These are phyloP conservation scores for Vigna angularis DNA, from an alignment of 306 rosid genomes.

Conservation along the genomic window DNA sequence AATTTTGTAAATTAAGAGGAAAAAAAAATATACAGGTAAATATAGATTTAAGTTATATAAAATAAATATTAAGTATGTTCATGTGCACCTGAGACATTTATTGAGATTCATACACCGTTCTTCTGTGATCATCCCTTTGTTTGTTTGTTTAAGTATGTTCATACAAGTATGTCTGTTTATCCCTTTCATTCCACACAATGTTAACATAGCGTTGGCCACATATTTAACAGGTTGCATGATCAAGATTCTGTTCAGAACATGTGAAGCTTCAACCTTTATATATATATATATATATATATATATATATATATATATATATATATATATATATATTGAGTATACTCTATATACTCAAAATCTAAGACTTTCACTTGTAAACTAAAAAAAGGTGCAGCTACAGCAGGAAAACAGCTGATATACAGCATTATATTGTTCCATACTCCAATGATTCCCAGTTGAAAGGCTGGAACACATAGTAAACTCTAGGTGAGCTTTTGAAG, in stretches of 20 bases:
- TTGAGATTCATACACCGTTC: too few relatives aligned
- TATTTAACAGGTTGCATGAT: constrained; percentile 1
- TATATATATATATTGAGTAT: not conserved
- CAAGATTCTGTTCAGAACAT: constrained; percentile 19
- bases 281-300: too few relatives aligned
- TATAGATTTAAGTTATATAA: too few relatives aligned
- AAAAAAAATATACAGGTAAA: too few relatives aligned
- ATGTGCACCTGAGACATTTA: too few relatives aligned
- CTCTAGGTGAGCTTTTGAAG: constrained; percentile 85
- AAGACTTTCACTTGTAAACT: not conserved
- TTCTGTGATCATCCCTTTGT: too few relatives aligned
- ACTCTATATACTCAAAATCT: constrained; percentile 2
- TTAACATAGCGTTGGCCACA: not conserved
- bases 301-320: too few relatives aligned
- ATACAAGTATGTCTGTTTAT: too few relatives aligned
- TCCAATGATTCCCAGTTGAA: constrained; percentile 81
- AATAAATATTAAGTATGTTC: too few relatives aligned
- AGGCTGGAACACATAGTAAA: constrained; percentile 67
- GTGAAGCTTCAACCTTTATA: not conserved
- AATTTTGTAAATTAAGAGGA: too few relatives aligned
- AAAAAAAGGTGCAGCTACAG: not conserved
- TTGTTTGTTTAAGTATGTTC: too few relatives aligned
- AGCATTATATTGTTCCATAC: constrained; percentile 66
- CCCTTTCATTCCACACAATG: constrained; percentile 20
- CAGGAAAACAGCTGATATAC: constrained; percentile 24